phyloP scores from a whole-genome alignment of 75 land plant genomes.

The Pinus tabuliformis region DNA sequence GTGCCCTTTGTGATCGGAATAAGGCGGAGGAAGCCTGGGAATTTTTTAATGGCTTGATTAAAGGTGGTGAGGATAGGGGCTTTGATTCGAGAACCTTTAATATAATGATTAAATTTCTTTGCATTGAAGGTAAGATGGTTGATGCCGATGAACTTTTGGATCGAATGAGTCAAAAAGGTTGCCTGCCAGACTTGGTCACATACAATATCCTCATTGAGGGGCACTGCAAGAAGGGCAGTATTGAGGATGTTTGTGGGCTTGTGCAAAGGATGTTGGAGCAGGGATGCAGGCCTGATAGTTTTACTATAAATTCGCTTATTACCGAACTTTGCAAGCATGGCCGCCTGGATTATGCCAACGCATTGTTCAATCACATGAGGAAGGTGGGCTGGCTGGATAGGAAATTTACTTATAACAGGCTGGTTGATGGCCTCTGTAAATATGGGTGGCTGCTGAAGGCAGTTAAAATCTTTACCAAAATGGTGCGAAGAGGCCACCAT shows the following conservation, averaged over 20 bases:
- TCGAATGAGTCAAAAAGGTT: not conserved
- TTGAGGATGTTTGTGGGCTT: not conserved
- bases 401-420: not conserved
- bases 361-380: not conserved
- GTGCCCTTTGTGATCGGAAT: not conserved
- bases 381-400: not conserved
- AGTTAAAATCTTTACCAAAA: not conserved
- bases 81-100: not conserved
- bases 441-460: not conserved
- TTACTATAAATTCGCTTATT: not conserved
- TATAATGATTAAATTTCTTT: not conserved
- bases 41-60: not conserved
- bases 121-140: not conserved
- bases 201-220: slow-evolving; percentile 1
- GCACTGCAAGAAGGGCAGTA: not conserved
- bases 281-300: slow-evolving; percentile 2
- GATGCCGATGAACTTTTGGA: not conserved
- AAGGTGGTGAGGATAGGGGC: not conserved
- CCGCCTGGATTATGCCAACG: not conserved
- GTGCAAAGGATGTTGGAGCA: not conserved
- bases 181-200: not conserved
- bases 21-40: not conserved
- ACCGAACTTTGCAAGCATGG: not conserved
- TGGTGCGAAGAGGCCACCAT: not conserved
- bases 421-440: not conserved